Evolutionary conservation across 176 grass and related monocot species (phyloP), one percentile per base, ranked within the genome.

Genomic region (Ananas comosus): DNA sequence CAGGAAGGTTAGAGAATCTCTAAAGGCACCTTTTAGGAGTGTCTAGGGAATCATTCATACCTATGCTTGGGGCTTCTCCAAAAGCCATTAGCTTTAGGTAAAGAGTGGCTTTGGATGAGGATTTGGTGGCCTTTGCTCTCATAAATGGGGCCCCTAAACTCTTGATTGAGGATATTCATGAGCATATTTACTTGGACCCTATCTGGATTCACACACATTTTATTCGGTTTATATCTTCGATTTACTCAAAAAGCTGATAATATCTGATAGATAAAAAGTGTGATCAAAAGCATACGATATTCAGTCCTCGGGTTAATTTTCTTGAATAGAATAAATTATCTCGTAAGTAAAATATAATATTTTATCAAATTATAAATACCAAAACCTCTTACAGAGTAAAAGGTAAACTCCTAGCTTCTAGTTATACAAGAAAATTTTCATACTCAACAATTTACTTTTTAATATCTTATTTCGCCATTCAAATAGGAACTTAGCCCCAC

Each of bases 21-120:
- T 22, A 9, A 18, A 2, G 10, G n/a, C 16, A 7, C 56, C 21
- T 61, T 61, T 61, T 61, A n/a, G 56, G 56, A 61, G n/a, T 61
- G 56, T 61, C 56, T 22, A 10, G 56, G 16, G 56, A 61, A 61
- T 61, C 56, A 61, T 61, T 61, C 56, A 61, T 18, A 9, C 2
- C 56, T 2, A 61, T 61, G 21, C 56, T 61, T 61, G 16, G 17
- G 56, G n/a, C 16, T 16, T 22, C 4, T 1, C 5, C 16, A 61
- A 61, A 61, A 61, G 56, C 9, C 56, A 59, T 14, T 59, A 61
- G 56, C 56, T 61, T 61, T 61, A 18, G 56, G 8, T 61, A 11
- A 61, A 61, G 56, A 19, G 56, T 18, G 56, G 56, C 56, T 61
- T 61, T 61, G 56, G 56, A 61, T 61, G 56, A 61, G 13, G 56